A percentile compares a stretch with the other conserved stretches of the same genome.
Conservation (phyloP, 441 rosid genomes). For the Populus hybrid region DNA sequence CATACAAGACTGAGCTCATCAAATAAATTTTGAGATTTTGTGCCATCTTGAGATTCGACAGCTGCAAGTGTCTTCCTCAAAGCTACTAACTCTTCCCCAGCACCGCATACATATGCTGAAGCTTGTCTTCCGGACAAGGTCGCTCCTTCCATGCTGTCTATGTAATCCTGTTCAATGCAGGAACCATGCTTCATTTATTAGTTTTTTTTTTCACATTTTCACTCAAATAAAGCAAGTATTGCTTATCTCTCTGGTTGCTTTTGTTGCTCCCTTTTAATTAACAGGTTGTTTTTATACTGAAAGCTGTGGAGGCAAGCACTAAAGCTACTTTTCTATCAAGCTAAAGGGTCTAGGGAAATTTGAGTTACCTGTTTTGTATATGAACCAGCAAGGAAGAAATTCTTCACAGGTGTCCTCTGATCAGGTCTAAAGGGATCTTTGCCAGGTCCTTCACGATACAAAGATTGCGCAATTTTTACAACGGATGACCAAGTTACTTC, state of each 20-base stretch:
- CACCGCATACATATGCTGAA: too few species aligned
- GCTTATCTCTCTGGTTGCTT: background rate
- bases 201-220: background rate
- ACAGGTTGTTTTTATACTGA: background rate
- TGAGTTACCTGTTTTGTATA: slow-evolving; percentile 82
- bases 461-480: slow-evolving; percentile 56
- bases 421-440: slow-evolving; percentile 96
- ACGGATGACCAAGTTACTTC: slow-evolving; percentile 91
- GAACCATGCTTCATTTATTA: background rate
- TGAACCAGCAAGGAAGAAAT: slow-evolving; percentile 94
- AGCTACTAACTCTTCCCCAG: too few species aligned
- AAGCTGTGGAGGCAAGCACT: background rate
- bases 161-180: slow-evolving; percentile 64
- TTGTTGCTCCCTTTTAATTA: background rate
- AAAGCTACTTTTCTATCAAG: background rate
- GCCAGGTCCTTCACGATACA: slow-evolving; percentile 41
- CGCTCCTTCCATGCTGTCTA: slow-evolving; percentile 99
- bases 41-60: too few species aligned
- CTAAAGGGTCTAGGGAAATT: background rate
- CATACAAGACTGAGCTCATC: slow-evolving; percentile 73
- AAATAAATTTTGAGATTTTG: slow-evolving; percentile 17
- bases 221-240: background rate
- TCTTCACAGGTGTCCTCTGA: slow-evolving; percentile 87
- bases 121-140: slow-evolving; percentile 43
- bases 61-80: too few species aligned